Percentiles rank a stretch among this genome's conserved stretches.
Conservation (phyloP, 106 monocot species). For the Allium cepa region DNA sequence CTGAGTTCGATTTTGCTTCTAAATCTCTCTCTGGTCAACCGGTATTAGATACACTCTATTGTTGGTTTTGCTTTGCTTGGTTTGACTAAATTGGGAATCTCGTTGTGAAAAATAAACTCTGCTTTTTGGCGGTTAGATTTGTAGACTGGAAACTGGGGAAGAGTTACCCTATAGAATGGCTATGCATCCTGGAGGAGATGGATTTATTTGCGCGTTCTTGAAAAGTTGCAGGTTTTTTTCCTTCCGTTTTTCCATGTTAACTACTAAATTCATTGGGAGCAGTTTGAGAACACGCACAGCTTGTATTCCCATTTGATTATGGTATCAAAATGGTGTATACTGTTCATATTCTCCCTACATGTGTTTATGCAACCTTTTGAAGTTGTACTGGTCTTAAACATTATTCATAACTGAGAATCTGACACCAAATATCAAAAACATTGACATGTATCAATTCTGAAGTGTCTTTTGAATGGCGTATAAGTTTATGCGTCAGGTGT, state of each 20-base stretch:
- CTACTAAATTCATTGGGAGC: neutral
- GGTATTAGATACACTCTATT: conserved; percentile 16
- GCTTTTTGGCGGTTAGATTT: conserved; percentile 23
- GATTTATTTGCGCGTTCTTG: conserved; percentile 69
- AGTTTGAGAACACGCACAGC: neutral
- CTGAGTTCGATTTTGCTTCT: conserved; percentile 38
- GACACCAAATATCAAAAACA: too few species aligned
- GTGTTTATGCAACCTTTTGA: neutral
- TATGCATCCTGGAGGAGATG: conserved; percentile 73
- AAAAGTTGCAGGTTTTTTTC: conserved; percentile 65
- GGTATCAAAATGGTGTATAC: neutral
- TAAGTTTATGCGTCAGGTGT: too few species aligned
- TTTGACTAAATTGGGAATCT: too few species aligned
- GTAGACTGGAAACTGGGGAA: conserved; percentile 38
- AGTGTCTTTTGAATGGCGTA: too few species aligned
- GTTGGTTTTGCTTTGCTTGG: neutral
- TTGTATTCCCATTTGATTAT: neutral
- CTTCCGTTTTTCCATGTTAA: neutral
- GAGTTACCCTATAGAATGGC: conserved; percentile 87
- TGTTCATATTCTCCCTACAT: neutral
- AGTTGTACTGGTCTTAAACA: too few species aligned
- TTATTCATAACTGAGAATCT: too few species aligned
- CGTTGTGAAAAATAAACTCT: too few species aligned
- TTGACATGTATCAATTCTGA: too few species aligned
- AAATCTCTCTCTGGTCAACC: conserved; percentile 50